Evolutionary conservation across 805 yeast species (phyloP), one percentile per base, ranked within the genome.

Genomic region (Danielozyma ontarioensis): DNA sequence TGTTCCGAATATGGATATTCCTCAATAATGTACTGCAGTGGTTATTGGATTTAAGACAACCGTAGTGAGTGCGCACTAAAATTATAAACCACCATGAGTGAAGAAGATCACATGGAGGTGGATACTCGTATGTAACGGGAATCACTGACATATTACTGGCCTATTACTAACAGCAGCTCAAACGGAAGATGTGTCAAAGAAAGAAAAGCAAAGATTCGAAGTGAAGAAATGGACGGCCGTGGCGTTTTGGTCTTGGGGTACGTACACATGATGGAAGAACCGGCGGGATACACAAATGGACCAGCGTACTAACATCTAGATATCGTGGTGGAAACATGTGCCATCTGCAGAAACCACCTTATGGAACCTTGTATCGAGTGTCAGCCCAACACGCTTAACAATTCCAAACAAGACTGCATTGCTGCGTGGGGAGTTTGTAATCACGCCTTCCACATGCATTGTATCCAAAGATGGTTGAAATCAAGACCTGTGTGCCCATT

Each of bases 171-270:
- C 43, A 32, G 30, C 54, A 47, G 31, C 32, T 51, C 5, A 52
- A 62, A 39, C n/a, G n/a, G 46, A 33, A 3, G 25, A 25, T 3
- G 43, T 38, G 34, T 41, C 41, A 28, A 55, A 48, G 38, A 40
- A 78, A 21, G 26, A 42, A 16, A 64, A 82, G 64, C 83, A 82
- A 57, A 73, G 85, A 48, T 89, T 93, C 50, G 97, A 90, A 56
- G 89, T 93, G 26, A 85, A 87, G 55, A 93, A 89, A 68, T 90
- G 98, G 97, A 88, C 96, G 11, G 97, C 97, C 0, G 98, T 93
- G 31, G 97, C 97, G n/a, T 87, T 93, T 56, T 93, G 99, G 99
- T 87, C 97, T 1, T 93, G 98, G 98, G 96, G 74, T 64, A 68
- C 53, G 65, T 68, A 37, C 13, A 26, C 11, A 8, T 12, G 15